Base-by-base conservation (phyloP, 2,329 filamentous ascomycete species). In the Verticillium nonalfalfae region DNA sequence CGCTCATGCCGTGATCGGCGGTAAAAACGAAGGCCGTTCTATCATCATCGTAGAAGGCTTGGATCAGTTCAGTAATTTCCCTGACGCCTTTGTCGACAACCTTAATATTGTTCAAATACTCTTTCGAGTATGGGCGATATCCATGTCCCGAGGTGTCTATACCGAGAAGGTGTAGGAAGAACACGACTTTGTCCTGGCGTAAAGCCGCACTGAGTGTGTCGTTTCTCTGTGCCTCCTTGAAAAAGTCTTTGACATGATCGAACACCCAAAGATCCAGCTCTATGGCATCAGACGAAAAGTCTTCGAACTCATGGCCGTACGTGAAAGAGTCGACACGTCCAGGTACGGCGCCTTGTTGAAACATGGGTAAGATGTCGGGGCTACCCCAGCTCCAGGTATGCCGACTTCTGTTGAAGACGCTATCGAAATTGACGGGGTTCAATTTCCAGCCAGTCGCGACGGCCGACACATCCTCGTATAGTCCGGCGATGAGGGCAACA, bases 331-430 rank as follows among this genome's bases (percentile, higher is more conserved):
- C 91, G 1, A 99, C 90, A 65, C 90, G 84, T 7, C 94, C 93
- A 0, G 91, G 90, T 10, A 91, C 87, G 31, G 95, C 94, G n/a
- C 95, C 95, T 61, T 93, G 85, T 72, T 96, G 88, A 72, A 99
- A 99, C 95, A 99, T 99, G 60, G 91, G 91, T 66, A 99, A 77
- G 69, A 99, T 99, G 75, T 99, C 95, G 1, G 95, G 95, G 71
- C 93, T 97, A 2, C 95, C 95, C 95, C 95, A 99, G 74, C 93
- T 97, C 95, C 95, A 99, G 7, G 96, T 99, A 76, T 99, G 96
- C 56, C 89, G 83, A 72, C 94, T 98, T 65, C 91, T 87, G 74
- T 99, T 99, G 84, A 99, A 99, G 11, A 99, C 93, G 70, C 94
- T 98, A 78, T 99, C 95, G 71, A 99, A 99, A 72, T 98, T 90